Percentiles rank a stretch among this genome's conserved stretches.
These are phyloP conservation scores for Ophiostoma populinum DNA, from an alignment of 2,329 filamentous ascomycete species.

Conservation along the genomic window DNA sequence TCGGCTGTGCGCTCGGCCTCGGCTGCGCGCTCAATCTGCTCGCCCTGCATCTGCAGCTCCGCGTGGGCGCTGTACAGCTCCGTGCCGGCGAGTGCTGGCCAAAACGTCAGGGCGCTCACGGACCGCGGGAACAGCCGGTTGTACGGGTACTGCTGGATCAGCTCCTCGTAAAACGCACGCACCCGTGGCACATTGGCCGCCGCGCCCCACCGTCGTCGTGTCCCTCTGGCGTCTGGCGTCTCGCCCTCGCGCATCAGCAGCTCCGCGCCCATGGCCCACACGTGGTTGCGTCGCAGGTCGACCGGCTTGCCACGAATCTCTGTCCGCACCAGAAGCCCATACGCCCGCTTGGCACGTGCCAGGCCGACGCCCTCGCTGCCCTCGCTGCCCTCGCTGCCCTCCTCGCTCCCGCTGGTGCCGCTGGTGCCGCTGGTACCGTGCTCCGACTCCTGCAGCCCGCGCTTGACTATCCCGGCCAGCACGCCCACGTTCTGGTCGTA, in stretches of 20 bases:
- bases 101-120: slow-evolving; percentile 58
- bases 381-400: not conserved
- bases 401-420: slow-evolving; percentile 19
- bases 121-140: slow-evolving; percentile 39
- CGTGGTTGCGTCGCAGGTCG: slow-evolving; percentile 50
- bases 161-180: slow-evolving; percentile 51
- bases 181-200: slow-evolving; percentile 28
- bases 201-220: slow-evolving; percentile 22
- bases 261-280: slow-evolving; percentile 77
- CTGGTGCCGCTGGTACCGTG: slow-evolving; percentile 4
- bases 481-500: slow-evolving; percentile 40
- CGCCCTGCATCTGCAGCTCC: slow-evolving; percentile 32
- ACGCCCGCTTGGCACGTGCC: slow-evolving; percentile 53
- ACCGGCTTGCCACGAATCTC: slow-evolving; percentile 33
- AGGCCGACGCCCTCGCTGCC: slow-evolving; percentile 21
- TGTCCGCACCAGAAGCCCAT: slow-evolving; percentile 51
- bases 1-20: slow-evolving; percentile 9
- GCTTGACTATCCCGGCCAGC: slow-evolving; percentile 53
- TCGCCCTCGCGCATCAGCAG: slow-evolving; percentile 51
- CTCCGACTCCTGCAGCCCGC: slow-evolving; percentile 38
- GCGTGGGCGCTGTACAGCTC: slow-evolving; percentile 63
- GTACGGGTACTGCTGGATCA: slow-evolving; percentile 64
- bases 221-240: slow-evolving; percentile 8
- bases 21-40: slow-evolving; percentile 22
- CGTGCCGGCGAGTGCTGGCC: slow-evolving; percentile 61